Conservation (phyloP, 768 basidiomycete species). For the Pleurotus tuber-regium region DNA sequence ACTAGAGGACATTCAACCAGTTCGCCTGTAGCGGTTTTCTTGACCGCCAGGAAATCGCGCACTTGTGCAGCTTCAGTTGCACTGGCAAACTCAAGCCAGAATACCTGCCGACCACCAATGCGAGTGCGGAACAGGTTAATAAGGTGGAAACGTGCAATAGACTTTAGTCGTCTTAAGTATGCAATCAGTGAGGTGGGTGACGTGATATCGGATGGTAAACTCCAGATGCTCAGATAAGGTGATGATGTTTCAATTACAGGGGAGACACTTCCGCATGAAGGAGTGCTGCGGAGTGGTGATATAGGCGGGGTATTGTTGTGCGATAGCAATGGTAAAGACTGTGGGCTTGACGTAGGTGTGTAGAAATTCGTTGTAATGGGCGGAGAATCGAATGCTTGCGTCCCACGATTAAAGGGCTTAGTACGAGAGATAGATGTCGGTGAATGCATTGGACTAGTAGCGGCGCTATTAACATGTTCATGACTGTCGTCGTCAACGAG, state of each 20-base stretch:
- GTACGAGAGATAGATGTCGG: background rate
- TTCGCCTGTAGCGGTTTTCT: slow-evolving; percentile 7
- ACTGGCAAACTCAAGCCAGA: slow-evolving; percentile 8
- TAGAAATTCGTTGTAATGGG: slow-evolving; percentile 3
- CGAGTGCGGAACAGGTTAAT: slow-evolving; percentile 7
- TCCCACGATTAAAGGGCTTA: slow-evolving; percentile 6
- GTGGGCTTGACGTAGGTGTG: slow-evolving; percentile 5
- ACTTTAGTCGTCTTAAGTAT: slow-evolving; percentile 5
- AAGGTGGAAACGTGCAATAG: slow-evolving; percentile 8
- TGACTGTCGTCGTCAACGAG: slow-evolving; percentile 7
- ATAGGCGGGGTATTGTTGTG: slow-evolving; percentile 7
- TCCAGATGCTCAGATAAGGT: slow-evolving; percentile 3
- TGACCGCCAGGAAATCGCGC: slow-evolving; percentile 5
- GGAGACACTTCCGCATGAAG: slow-evolving; percentile 3
- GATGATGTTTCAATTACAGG: slow-evolving; percentile 3
- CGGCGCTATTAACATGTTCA: background rate
- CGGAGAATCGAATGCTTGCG: background rate
- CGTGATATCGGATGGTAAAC: slow-evolving; percentile 5
- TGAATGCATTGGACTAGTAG: background rate
- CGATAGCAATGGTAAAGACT: slow-evolving; percentile 2
- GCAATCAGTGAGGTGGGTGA: slow-evolving; percentile 1
- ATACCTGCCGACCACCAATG: slow-evolving; percentile 2
- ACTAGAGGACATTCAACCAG: slow-evolving; percentile 6
- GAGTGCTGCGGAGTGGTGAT: background rate
- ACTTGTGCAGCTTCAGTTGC: slow-evolving; percentile 4